Base-by-base conservation (phyloP, 2,329 filamentous ascomycete genomes). In the Neofusicoccum umdonicola region DNA sequence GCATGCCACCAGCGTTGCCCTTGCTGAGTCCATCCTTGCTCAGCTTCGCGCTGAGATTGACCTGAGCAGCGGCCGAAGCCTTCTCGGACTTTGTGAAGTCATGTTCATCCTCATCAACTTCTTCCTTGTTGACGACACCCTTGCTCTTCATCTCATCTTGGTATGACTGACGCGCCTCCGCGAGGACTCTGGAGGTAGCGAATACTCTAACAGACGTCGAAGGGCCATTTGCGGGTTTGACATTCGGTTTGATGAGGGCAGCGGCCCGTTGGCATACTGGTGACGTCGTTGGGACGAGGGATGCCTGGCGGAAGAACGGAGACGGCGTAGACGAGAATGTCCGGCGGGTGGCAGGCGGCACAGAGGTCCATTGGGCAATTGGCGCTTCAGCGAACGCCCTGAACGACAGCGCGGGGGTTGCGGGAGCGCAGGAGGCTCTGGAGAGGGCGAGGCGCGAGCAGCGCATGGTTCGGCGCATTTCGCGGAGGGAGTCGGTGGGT, bases 21-120 rank as follows among this genome's bases (percentile, higher is more conserved):
- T 81, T 75, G 48, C 78, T 74, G 66, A 81, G 77, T 19, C 91
- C 90, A 68, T 96, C 92, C 74, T 93, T 97, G 51, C 91, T 92
- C 57, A 99, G 82, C 69, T 91, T 91, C 13, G 95, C 95, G 68
- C 89, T 89, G 71, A 98, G 82, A 75, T 99, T 96, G 70, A 99
- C 84, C 73, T 98, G 90, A 2, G 93, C 90, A 11, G 93, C 95
- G 72, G 92, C 88, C 12, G 89, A 86, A 39, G 93, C 95, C 77
- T 90, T 94, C 75, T 96, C 94, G 65, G 91, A 93, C 70, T 87
- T 83, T 68, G 84, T 84, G 74, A 93, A 92, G 22, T 83, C 86
- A 65, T 82, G 78, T 35, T 89, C 85, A 62, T 86, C 81, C 15
- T 76, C 73, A 35, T 81, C 80, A n/a, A 73, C 67, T 62, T 78